A percentile compares a stretch with the other conserved stretches of the same genome.
These are phyloP conservation scores for Sindora glabra DNA, from an alignment of 306 rosid species.

Conservation along the genomic window DNA sequence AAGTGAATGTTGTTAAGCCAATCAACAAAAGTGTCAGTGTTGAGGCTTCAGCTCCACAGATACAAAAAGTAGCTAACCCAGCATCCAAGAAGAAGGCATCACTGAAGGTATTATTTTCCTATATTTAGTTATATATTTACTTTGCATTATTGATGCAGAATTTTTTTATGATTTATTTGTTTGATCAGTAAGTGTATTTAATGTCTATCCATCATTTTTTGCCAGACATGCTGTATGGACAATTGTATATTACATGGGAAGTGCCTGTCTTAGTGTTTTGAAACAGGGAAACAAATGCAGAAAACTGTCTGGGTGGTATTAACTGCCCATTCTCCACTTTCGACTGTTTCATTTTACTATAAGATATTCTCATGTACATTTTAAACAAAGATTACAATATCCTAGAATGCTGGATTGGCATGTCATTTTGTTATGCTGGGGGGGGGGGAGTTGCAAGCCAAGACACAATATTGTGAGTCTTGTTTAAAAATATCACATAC, in stretches of 20 bases:
- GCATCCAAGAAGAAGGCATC: constrained; percentile 46
- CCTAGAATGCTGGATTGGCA: no score
- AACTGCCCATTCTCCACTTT: no score
- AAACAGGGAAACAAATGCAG: background rate
- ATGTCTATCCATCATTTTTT: background rate
- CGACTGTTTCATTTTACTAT: no score
- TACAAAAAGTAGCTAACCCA: constrained; percentile 41
- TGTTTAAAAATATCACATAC: no score
- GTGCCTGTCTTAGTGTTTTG: background rate
- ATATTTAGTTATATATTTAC: no score
- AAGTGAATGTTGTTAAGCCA: constrained; percentile 37
- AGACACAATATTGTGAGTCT: no score
- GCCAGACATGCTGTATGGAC: background rate
- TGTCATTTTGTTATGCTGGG: no score
- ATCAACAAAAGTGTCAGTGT: constrained; percentile 36
- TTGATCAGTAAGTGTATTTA: background rate
- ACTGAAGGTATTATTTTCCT: constrained; percentile 44
- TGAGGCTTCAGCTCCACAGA: constrained; percentile 39
- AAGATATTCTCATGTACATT: no score
- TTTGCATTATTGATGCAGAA: background rate
- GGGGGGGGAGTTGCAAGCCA: no score
- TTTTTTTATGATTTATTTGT: background rate
- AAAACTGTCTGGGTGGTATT: no score
- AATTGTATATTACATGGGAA: background rate
- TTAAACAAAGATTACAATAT: no score